Conservation (phyloP, 495 filamentous ascomycete species). For the Penicillium roqueforti region DNA sequence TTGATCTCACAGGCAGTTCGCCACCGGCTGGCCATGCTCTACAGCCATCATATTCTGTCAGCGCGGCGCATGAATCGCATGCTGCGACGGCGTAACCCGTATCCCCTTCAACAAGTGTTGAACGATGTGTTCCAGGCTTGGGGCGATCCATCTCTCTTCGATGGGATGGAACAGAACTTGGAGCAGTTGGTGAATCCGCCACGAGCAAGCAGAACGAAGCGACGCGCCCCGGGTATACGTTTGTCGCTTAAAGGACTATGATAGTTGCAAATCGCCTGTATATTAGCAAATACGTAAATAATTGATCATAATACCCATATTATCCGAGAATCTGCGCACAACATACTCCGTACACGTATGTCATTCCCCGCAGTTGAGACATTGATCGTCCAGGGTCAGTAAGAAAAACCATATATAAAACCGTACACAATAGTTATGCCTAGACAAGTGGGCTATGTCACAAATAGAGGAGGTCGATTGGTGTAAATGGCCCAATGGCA, state of each 20-base stretch:
- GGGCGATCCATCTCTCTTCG: conserved; percentile 31
- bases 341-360: conserved; percentile 2
- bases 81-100: conserved; percentile 36
- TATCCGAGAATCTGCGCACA: not conserved
- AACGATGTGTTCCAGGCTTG: conserved; percentile 33
- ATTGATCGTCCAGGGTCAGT: not conserved
- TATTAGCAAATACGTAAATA: conserved; percentile 8
- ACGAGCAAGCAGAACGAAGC: conserved; percentile 14
- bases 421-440: not conserved
- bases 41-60: conserved; percentile 32
- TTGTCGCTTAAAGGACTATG: conserved; percentile 4
- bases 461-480: not conserved
- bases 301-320: conserved; percentile 7
- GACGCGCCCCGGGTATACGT: conserved; percentile 7
- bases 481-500: conserved; percentile 7
- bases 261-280: not conserved
- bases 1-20: conserved; percentile 42
- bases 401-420: not conserved
- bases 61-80: conserved; percentile 33
- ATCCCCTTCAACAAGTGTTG: conserved; percentile 25
- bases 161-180: conserved; percentile 14
- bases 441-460: not conserved
- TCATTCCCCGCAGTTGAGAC: not conserved
- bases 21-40: conserved; percentile 49
- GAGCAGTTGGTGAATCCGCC: conserved; percentile 27